Percentiles rank a stretch among this genome's conserved stretches.
Conservation (phyloP, 1,139 yeast species). For the Geotrichum citri-aurantii region DNA sequence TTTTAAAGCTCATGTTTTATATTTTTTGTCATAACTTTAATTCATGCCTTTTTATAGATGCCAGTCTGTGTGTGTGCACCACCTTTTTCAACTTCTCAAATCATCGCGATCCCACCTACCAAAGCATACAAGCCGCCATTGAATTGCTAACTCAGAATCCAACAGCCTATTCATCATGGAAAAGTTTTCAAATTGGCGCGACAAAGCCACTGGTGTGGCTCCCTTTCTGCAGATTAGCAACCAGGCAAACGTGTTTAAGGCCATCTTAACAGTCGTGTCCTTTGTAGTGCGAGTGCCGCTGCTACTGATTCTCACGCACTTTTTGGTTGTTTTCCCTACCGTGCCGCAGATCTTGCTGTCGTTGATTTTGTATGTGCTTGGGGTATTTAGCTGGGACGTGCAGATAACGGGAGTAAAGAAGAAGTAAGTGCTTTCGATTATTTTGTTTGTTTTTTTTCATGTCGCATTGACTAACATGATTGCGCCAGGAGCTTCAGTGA, state of each 20-base stretch:
- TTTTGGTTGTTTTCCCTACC: conserved; percentile 19
- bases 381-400: conserved; percentile 19
- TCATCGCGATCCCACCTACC: neutral
- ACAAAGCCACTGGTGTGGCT: conserved; percentile 40
- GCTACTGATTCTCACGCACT: conserved; percentile 18
- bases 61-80: no score
- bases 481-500: conserved; percentile 5
- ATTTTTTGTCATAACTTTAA: neutral
- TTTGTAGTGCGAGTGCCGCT: conserved; percentile 28
- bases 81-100: neutral
- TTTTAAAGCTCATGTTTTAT: neutral
- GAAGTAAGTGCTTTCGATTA: conserved; percentile 9
- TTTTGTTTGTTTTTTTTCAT: neutral
- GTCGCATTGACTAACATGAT: conserved; percentile 1
- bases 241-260: conserved; percentile 13
- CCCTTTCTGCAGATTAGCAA: conserved; percentile 33
- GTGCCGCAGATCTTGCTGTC: conserved; percentile 21
- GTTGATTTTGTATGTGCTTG: conserved; percentile 20
- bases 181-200: conserved; percentile 39
- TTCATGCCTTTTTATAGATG: neutral
- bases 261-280: conserved; percentile 19
- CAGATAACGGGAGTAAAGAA: conserved; percentile 19
- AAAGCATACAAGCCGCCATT: neutral
- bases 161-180: conserved; percentile 30
- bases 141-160: neutral